Base-by-base conservation (phyloP, 2,329 filamentous ascomycete species). In the Alternaria alternata region DNA sequence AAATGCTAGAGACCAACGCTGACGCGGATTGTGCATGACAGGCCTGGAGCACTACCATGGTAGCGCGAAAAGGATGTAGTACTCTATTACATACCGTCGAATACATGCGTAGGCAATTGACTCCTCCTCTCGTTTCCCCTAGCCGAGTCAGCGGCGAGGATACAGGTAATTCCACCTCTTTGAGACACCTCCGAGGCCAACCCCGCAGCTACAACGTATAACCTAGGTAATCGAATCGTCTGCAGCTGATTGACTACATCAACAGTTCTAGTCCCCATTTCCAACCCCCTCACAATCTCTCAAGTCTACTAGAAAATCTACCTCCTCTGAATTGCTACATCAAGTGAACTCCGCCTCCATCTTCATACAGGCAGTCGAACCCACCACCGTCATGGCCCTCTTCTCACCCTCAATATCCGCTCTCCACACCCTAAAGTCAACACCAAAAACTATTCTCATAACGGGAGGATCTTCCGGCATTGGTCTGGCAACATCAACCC, bases 401-500 rank as follows among this genome's bases (percentile, higher is more conserved):
- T 73, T 77, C 59, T 52, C 70, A 36, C 71, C 73, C 24, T 62
- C 67, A 7, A 28, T 57, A 16, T 56, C 67, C 18, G 41, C 57
- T 22, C 62, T 75, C 38, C 48, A 57, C 16, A 62, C 48, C n/a
- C 58, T 76, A 28, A 67, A 71, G 51, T 67, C 68, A 8, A 66
- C 56, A 14, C 63, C 74, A 3, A 75, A 75, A 60, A 77, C 73
- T 1, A 72, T 78, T 51, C 62, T 81, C 52, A 78, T 81, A 51
- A 79, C 80, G n/a, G 77, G 80, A 54, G 74, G 77, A 42, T 74
- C 75, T 16, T 77, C 76, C 7, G 79, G 79, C 51, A 81, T 81
- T 30, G 79, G 79, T 8, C 76, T 81, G 24, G 73, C 78, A 64
- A 81, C 79, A 18, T 79, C 78, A 4, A 69, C 69, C 11, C 72